Percentiles rank a stretch among this genome's conserved stretches.
Evolutionary conservation across 306 rosid genomes (phyloP).

Genomic region (Urtica urens): DNA sequence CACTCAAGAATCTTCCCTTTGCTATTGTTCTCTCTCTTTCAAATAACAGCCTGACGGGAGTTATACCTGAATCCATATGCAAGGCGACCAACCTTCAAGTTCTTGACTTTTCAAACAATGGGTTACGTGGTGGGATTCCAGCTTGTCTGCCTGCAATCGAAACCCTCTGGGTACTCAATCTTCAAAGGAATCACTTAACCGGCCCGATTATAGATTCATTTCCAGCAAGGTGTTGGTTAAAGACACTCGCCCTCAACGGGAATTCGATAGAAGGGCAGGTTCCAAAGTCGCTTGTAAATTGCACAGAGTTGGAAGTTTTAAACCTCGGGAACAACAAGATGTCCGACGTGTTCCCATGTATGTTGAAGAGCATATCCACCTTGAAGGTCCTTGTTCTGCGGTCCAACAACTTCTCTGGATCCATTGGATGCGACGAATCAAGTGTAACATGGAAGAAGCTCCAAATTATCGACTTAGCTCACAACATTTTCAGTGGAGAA

Average conservation of each 20-base stretch:
- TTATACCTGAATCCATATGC: constrained; percentile 24
- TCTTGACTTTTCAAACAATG: constrained; percentile 23
- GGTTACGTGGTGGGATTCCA: constrained; percentile 12
- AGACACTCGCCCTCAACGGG: constrained; percentile 16
- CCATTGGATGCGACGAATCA: background rate
- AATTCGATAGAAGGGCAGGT: constrained; percentile 12
- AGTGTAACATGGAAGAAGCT: constrained; percentile 13
- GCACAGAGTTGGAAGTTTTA: constrained; percentile 18
- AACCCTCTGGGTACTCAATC: constrained; percentile 13
- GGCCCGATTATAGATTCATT: constrained; percentile 13
- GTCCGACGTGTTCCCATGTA: constrained; percentile 6
- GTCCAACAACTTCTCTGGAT: constrained; percentile 13
- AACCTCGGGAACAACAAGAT: constrained; percentile 24
- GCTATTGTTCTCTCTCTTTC: constrained; percentile 15
- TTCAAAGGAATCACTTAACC: constrained; percentile 11
- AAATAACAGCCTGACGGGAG: constrained; percentile 8
- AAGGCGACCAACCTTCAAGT: background rate
- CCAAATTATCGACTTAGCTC: constrained; percentile 38
- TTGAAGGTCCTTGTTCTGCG: constrained; percentile 23
- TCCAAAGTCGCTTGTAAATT: constrained; percentile 18
- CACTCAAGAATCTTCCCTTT: background rate
- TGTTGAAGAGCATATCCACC: constrained; percentile 15
- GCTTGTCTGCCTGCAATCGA: constrained; percentile 1
- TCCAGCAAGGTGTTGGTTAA: constrained; percentile 1
- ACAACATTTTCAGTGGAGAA: constrained; percentile 24